Conservation (phyloP, 202 grass and related monocot genomes). For the Hordeum pubiflorum region DNA sequence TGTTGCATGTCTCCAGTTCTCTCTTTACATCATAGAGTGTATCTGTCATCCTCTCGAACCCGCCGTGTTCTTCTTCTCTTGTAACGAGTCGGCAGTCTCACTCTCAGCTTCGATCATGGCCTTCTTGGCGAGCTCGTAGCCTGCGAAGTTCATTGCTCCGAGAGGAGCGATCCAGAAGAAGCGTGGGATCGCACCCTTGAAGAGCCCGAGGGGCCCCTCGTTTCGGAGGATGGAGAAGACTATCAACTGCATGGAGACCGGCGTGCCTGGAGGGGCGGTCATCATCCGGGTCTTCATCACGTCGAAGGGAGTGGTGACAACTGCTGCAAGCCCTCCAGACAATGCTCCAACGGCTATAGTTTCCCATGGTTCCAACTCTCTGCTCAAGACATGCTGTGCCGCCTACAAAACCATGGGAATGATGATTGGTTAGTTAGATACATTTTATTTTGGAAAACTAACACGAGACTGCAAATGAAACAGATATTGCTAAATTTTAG, state of each 20-base stretch:
- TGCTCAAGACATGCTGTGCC: slow-evolving; percentile 56
- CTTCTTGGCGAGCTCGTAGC: slow-evolving; percentile 87
- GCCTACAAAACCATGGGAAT: slow-evolving; percentile 38
- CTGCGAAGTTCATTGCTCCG: slow-evolving; percentile 96
- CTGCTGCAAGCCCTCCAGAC: slow-evolving; percentile 81
- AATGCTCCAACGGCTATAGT: slow-evolving; percentile 71
- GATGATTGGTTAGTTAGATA: not conserved
- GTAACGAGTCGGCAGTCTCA: not conserved
- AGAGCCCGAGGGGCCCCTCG: slow-evolving; percentile 73
- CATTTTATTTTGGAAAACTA: not conserved
- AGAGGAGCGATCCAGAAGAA: slow-evolving; percentile 98
- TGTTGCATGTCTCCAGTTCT: not conserved
- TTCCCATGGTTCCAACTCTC: slow-evolving; percentile 91
- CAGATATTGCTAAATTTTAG: not conserved
- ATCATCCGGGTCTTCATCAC: slow-evolving; percentile 98
- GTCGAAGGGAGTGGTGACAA: slow-evolving; percentile 92
- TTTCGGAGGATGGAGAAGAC: slow-evolving; percentile 77
- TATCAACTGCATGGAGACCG: slow-evolving; percentile 81
- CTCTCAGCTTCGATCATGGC: slow-evolving; percentile 59
- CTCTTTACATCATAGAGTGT: not conserved
- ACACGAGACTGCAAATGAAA: not conserved
- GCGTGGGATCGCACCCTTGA: slow-evolving; percentile 80
- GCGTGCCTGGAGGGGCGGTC: slow-evolving; percentile 74
- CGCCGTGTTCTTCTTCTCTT: slow-evolving; percentile 22
- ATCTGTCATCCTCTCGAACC: not conserved